Base-by-base conservation (phyloP, 2,329 filamentous ascomycete genomes). In the Macroventuria anomochaeta region DNA sequence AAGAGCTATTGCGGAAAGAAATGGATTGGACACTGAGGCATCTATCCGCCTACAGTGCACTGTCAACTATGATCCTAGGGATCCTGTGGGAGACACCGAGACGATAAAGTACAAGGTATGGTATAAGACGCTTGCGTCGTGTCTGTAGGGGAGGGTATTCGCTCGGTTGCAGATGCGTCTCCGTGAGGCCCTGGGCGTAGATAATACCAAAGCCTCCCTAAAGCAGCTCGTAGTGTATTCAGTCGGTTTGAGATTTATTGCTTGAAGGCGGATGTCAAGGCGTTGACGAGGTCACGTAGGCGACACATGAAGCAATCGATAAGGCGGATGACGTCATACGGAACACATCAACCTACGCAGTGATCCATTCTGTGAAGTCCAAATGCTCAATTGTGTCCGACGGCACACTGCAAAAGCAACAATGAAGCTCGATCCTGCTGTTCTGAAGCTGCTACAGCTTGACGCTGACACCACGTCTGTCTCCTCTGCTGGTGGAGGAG, bases 401-500 rank as follows among this genome's bases (percentile, higher is more conserved):
- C 4, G 3, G n/a, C 29, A 54, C 7, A 31, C 20, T 13, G 32
- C 40, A 31, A 53, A 29, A 57, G 42, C 55, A 50, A 68, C 29
- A 44, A 80, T 80, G 78, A 80, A 76, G 46, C 77, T 90, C 33
- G 88, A 92, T 68, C 71, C 83, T 1, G 85, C 86, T 21, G 84
- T 91, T 32, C 69, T 84, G 13, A 71, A 81, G 49, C 84, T 87
- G 7, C 80, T 92, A 3, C 75, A 77, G 5, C 79, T 91, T 5
- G 81, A 88, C 50, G 74, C 82, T 0, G 73, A 75, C 13, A 75
- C 72, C 20, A 82, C 86, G 25, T 82, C 76, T 36, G 81, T 91
- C 11, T 76, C 80, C 1, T 77, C 83, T 3, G 83, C 87, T 57
- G 88, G 88, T 51, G 83, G 86, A 40, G 88, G 87, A 1, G 86